A percentile compares a stretch with the other conserved stretches of the same genome.
phyloP scores from a whole-genome alignment of 371 early-diverging fungal genomes.

The Basidiobolus meristosporus region DNA sequence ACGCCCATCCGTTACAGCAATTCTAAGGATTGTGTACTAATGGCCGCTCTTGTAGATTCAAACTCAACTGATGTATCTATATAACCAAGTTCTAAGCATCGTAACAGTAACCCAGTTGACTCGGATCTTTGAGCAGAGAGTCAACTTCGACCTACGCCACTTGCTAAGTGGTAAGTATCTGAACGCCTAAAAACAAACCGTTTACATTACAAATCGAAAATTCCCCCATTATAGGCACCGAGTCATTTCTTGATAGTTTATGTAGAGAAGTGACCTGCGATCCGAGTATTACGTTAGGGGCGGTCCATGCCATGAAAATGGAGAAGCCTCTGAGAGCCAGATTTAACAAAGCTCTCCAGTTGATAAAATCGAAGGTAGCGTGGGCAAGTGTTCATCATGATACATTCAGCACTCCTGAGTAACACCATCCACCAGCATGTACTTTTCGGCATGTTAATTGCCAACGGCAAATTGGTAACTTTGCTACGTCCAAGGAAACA shows the following conservation, averaged over 20 bases:
- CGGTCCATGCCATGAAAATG: slow-evolving; percentile 57
- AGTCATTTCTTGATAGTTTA: slow-evolving; percentile 67
- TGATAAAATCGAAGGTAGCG: slow-evolving; percentile 30
- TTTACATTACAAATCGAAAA: too few relatives aligned
- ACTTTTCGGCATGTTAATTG: slow-evolving; percentile 58
- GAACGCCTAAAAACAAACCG: too few relatives aligned
- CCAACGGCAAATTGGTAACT: slow-evolving; percentile 54
- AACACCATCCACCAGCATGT: slow-evolving; percentile 17
- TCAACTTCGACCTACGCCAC: slow-evolving; percentile 78
- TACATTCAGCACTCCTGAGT: not conserved
- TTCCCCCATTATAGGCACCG: slow-evolving; percentile 33
- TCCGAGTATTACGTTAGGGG: slow-evolving; percentile 53
- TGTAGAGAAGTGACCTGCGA: slow-evolving; percentile 45
- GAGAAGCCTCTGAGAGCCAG: slow-evolving; percentile 38
- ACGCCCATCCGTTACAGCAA: not conserved
- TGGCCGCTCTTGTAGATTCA: slow-evolving; percentile 26
- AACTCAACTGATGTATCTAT: slow-evolving; percentile 58
- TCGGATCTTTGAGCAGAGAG: slow-evolving; percentile 65
- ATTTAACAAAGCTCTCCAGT: slow-evolving; percentile 29
- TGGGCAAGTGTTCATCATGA: not conserved
- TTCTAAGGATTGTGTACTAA: not conserved
- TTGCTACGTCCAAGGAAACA: slow-evolving; percentile 56
- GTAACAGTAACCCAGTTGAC: slow-evolving; percentile 66
- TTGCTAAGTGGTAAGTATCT: slow-evolving; percentile 38
- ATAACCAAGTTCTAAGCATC: slow-evolving; percentile 73